These are phyloP conservation scores for Physaria fendleri DNA, from an alignment of 345 rosid species.

Conservation along the genomic window DNA sequence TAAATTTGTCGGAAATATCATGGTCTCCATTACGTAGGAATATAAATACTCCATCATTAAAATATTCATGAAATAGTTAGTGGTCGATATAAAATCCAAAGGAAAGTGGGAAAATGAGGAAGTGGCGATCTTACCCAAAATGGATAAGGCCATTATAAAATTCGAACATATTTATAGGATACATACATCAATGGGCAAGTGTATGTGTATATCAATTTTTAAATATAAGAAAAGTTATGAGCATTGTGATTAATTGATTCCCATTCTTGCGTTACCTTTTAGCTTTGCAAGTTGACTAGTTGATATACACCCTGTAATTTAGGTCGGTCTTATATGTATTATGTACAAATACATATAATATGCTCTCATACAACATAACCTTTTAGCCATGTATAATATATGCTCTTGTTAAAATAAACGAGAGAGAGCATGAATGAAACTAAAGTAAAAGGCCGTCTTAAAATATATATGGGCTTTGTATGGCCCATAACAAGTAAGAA, in stretches of 20 bases:
- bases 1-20: conserved; percentile 15
- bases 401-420: background rate
- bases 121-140: conserved; percentile 17
- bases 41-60: background rate
- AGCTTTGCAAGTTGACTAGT: conserved; percentile 11
- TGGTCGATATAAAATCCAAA: conserved; percentile 3
- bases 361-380: background rate
- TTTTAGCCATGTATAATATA: background rate
- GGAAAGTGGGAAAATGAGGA: background rate
- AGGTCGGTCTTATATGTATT: background rate
- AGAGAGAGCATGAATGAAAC: background rate
- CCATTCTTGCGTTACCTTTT: background rate
- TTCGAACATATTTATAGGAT: background rate
- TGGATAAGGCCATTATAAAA: conserved; percentile 12
- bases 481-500: conserved; percentile 20
- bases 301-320: background rate
- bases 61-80: conserved; percentile 8
- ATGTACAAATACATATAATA: background rate
- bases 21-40: conserved; percentile 4
- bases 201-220: background rate
- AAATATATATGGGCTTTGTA: background rate
- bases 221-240: background rate
- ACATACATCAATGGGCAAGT: background rate
- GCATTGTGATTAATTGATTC: conserved; percentile 8
- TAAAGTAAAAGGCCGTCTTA: background rate